These are phyloP conservation scores for Blastobotrys aristatus DNA, from an alignment of 1,139 yeast species.

Conservation along the genomic window DNA sequence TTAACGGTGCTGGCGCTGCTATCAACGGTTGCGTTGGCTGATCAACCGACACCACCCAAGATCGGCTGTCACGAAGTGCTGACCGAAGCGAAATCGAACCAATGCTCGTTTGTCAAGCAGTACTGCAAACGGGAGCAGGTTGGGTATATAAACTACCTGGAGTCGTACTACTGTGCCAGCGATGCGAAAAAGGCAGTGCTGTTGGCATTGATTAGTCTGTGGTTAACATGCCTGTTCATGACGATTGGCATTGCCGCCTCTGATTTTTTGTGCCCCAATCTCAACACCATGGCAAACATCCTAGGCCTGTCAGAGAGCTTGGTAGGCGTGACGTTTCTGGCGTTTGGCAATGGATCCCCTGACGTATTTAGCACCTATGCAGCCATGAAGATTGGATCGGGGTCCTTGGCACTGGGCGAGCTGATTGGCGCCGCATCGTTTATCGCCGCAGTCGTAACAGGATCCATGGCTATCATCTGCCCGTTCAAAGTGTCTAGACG, in stretches of 20 bases:
- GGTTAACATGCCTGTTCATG: slow-evolving; percentile 47
- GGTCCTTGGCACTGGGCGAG: slow-evolving; percentile 82
- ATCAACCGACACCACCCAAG: not conserved
- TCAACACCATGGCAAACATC: slow-evolving; percentile 54
- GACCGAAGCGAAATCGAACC: slow-evolving; percentile 17
- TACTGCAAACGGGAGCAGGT: slow-evolving; percentile 30
- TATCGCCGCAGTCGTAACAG: slow-evolving; percentile 69
- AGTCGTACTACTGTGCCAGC: slow-evolving; percentile 32
- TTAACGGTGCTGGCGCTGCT: not conserved
- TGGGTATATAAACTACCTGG: slow-evolving; percentile 33
- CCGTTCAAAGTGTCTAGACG: slow-evolving; percentile 57
- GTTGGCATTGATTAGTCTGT: slow-evolving; percentile 19
- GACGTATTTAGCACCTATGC: slow-evolving; percentile 81
- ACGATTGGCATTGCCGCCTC: slow-evolving; percentile 71
- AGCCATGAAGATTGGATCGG: slow-evolving; percentile 65
- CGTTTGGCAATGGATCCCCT: slow-evolving; percentile 90
- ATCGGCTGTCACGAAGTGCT: slow-evolving; percentile 8
- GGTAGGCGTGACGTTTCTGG: slow-evolving; percentile 82
- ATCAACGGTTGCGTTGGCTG: not conserved
- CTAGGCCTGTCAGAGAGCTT: slow-evolving; percentile 68
- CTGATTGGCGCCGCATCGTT: slow-evolving; percentile 80
- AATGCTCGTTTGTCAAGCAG: slow-evolving; percentile 32
- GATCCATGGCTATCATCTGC: slow-evolving; percentile 61
- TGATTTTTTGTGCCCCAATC: slow-evolving; percentile 69
- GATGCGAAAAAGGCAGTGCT: slow-evolving; percentile 7